These are phyloP conservation scores for Candida frijolesensis DNA, from an alignment of 1,139 yeast species.

Conservation along the genomic window DNA sequence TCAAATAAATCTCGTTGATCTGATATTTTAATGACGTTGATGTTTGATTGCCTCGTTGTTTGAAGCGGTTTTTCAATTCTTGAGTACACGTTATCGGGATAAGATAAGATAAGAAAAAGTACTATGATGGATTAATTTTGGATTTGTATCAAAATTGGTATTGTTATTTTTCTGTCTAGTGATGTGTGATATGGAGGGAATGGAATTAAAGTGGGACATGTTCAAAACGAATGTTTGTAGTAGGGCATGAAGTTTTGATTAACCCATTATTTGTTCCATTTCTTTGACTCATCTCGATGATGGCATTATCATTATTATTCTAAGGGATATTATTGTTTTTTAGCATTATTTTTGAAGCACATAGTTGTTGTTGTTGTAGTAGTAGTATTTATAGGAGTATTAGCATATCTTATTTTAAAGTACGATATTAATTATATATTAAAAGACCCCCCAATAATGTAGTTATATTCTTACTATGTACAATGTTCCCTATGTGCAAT, in stretches of 20 bases:
- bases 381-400: background rate
- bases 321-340: background rate
- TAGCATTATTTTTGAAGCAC: background rate
- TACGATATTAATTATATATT: slow-evolving; percentile 1
- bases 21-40: background rate
- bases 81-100: slow-evolving; percentile 8
- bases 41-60: background rate
- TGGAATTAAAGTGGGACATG: background rate
- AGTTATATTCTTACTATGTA: background rate
- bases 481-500: background rate
- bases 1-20: slow-evolving; percentile 63
- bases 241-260: slow-evolving; percentile 4
- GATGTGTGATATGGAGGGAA: background rate
- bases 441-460: background rate
- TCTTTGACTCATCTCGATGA: slow-evolving; percentile 5
- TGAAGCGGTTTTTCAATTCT: slow-evolving; percentile 8
- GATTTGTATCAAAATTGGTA: background rate
- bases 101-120: slow-evolving; percentile 2
- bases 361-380: slow-evolving; percentile 1
- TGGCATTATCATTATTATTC: slow-evolving; percentile 1
- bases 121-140: slow-evolving; percentile 6
- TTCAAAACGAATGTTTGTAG: slow-evolving; percentile 3
- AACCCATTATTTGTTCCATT: background rate
- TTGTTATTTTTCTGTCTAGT: slow-evolving; percentile 4
- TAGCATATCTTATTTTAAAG: background rate